Evolutionary conservation across 2,329 filamentous ascomycete species (phyloP).

Genomic region (Cryphonectria naterciae): DNA sequence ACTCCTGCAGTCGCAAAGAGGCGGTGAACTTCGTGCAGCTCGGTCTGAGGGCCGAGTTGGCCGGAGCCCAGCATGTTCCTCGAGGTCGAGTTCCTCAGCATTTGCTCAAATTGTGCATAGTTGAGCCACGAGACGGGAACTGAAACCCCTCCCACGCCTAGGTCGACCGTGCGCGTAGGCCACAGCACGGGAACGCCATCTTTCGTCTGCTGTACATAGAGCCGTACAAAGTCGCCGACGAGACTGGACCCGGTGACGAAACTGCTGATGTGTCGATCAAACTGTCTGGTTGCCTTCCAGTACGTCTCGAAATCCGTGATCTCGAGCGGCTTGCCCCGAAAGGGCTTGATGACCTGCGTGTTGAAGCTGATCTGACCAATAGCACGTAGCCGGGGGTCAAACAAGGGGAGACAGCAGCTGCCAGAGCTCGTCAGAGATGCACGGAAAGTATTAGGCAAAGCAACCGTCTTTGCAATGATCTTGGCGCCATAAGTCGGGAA

Average conservation of each 20-base stretch:
- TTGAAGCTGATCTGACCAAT: constrained; percentile 95
- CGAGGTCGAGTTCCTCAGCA: constrained; percentile 49
- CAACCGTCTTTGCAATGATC: constrained; percentile 94
- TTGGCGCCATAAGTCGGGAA: constrained; percentile 97
- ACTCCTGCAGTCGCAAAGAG: constrained; percentile 76
- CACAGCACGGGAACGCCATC: constrained; percentile 87
- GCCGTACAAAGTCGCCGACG: constrained; percentile 89
- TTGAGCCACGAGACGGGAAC: constrained; percentile 81
- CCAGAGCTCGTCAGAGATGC: constrained; percentile 75
- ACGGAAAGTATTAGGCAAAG: constrained; percentile 84
- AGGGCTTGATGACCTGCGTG: constrained; percentile 95
- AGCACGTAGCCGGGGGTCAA: constrained; percentile 86
- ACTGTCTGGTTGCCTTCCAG: constrained; percentile 96
- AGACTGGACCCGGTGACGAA: constrained; percentile 94
- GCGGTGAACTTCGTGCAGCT: constrained; percentile 63
- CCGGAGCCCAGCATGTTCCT: constrained; percentile 49
- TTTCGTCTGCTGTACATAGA: constrained; percentile 89
- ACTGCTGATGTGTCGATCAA: constrained; percentile 82
- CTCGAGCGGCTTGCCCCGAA: constrained; percentile 87
- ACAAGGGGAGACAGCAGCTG: constrained; percentile 83
- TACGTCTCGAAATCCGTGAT: constrained; percentile 99
- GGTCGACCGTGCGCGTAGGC: constrained; percentile 79
- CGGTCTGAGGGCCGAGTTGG: constrained; percentile 51
- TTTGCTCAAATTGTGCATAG: constrained; percentile 69
- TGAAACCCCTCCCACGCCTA: constrained; percentile 68